Evolutionary conservation across 352 stramenopile genomes (phyloP).

Genomic region (Pythium utonaiense): DNA sequence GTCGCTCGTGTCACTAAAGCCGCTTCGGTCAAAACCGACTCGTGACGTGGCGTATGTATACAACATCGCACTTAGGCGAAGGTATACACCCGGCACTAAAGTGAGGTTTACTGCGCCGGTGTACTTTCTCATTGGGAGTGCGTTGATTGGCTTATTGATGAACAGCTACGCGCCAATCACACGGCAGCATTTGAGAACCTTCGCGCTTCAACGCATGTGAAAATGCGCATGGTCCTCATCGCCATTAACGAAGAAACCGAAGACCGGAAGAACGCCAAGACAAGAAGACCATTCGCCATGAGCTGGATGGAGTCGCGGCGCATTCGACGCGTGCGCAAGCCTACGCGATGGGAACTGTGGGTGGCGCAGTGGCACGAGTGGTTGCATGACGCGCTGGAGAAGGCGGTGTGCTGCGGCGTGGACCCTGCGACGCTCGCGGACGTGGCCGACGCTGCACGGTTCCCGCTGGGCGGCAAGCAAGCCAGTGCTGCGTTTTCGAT

Average conservation of each 20-base stretch:
- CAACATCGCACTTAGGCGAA: conserved; percentile 15
- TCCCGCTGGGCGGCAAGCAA: conserved; percentile 9
- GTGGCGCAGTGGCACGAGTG: conserved; percentile 17
- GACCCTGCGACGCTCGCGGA: conserved; percentile 6
- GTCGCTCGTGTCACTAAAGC: conserved; percentile 6
- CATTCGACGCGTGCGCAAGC: conserved; percentile 22
- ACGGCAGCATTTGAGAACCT: conserved; percentile 13
- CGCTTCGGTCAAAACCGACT: background rate
- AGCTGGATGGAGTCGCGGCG: conserved; percentile 12
- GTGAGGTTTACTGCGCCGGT: background rate
- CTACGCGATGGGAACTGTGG: conserved; percentile 16
- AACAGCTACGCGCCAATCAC: conserved; percentile 13
- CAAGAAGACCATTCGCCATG: background rate
- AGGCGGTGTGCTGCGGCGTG: conserved; percentile 21
- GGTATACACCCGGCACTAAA: conserved; percentile 15
- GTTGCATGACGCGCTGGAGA: conserved; percentile 22
- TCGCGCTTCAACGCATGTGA: conserved; percentile 5
- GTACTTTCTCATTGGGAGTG: conserved; percentile 14
- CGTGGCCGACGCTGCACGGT: background rate
- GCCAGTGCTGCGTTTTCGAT: conserved; percentile 22
- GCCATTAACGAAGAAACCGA: conserved; percentile 10
- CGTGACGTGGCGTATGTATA: conserved; percentile 12
- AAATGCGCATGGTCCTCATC: background rate
- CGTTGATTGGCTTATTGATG: background rate
- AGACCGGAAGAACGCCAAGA: background rate